Evolutionary conservation across 768 basidiomycete species (phyloP).

Genomic region (Pholiota microspora): DNA sequence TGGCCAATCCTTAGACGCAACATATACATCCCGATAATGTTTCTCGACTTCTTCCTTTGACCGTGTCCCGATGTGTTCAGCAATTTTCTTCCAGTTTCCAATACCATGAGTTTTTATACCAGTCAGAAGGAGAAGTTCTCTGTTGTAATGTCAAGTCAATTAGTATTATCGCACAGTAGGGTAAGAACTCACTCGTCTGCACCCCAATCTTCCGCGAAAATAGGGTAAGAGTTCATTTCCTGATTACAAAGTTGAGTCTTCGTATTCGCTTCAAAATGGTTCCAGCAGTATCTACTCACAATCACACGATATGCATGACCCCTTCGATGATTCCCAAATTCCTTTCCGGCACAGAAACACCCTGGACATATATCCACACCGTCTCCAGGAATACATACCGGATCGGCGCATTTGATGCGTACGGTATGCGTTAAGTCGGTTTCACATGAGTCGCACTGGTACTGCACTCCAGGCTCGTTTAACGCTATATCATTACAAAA

Average conservation of each 20-base stretch:
- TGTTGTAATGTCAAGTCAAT: conserved; percentile 26
- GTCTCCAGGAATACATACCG: conserved; percentile 56
- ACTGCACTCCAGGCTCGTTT: conserved; percentile 80
- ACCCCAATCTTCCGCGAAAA: conserved; percentile 94
- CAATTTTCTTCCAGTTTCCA: conserved; percentile 96
- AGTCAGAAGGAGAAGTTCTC: conserved; percentile 87
- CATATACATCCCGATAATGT: conserved; percentile 83
- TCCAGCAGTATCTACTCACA: conserved; percentile 40
- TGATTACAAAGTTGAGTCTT: conserved; percentile 26
- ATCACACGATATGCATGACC: conserved; percentile 91
- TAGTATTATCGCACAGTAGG: not conserved
- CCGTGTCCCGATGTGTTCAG: conserved; percentile 91
- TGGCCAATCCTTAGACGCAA: conserved; percentile 78
- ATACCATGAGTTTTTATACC: conserved; percentile 85
- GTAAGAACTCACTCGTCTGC: conserved; percentile 80
- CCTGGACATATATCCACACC: conserved; percentile 92
- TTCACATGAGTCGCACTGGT: conserved; percentile 80
- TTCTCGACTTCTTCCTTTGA: conserved; percentile 91
- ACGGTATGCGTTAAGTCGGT: conserved; percentile 95
- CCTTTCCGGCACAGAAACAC: conserved; percentile 92
- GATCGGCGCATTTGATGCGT: conserved; percentile 93
- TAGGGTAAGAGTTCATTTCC: conserved; percentile 97
- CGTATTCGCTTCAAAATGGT: conserved; percentile 8
- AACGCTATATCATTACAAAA: conserved; percentile 43
- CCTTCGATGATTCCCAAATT: conserved; percentile 81